Evolutionary conservation across 148 eudicot species (phyloP).

Genomic region (Fallopia convolvulus): DNA sequence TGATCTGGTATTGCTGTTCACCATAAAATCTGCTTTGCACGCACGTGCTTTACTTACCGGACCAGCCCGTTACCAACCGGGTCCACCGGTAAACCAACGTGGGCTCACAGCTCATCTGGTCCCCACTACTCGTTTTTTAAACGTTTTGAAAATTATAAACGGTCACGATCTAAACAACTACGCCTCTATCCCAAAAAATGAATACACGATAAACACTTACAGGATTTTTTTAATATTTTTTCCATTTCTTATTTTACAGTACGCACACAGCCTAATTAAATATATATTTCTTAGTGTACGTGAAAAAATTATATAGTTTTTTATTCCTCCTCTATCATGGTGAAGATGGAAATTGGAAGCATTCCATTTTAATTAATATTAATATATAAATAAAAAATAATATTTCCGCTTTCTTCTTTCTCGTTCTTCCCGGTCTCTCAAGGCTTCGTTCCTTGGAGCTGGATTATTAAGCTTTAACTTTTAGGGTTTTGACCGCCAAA

Average conservation of each 20-base stretch:
- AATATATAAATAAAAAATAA: not conserved
- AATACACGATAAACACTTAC: not conserved
- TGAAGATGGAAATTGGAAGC: conserved; percentile 5
- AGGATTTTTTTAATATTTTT: not conserved
- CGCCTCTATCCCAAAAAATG: not conserved
- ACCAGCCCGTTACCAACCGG: conserved; percentile 3
- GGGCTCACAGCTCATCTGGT: conserved; percentile 8
- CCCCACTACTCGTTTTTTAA: not conserved
- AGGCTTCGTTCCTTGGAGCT: not conserved
- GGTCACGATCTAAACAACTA: conserved; percentile 9
- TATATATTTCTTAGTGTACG: conserved; percentile 1
- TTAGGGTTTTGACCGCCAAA: conserved; percentile 1
- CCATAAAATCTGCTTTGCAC: not conserved
- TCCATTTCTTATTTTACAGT: not conserved
- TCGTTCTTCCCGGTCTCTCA: conserved; percentile 1
- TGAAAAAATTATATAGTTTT: not conserved
- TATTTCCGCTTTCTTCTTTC: not conserved
- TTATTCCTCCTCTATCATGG: not conserved
- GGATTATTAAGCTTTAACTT: not conserved
- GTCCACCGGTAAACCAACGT: not conserved
- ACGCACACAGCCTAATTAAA: not conserved
- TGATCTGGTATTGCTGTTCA: not conserved
- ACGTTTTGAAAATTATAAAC: not conserved
- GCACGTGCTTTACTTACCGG: conserved; percentile 11
- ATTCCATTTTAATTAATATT: not conserved